Percentiles rank a stretch among this genome's conserved stretches.
These are phyloP conservation scores for Pythium pyrilobum DNA, from an alignment of 352 stramenopile species.

Conservation along the genomic window DNA sequence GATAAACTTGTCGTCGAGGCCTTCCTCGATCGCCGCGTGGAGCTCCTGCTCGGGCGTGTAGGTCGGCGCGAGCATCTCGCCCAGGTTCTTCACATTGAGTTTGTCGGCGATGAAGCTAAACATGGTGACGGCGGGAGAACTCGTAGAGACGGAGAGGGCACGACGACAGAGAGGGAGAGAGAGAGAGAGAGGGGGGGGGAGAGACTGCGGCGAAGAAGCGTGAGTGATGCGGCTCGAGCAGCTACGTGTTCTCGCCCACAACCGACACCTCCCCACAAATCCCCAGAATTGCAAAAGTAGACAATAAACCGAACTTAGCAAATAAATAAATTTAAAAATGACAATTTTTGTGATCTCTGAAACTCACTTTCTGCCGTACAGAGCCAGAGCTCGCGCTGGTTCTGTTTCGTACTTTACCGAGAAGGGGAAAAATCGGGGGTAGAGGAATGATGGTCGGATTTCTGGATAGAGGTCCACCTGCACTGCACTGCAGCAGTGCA, in stretches of 20 bases:
- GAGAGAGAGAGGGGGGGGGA: background rate
- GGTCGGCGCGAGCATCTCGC: constrained; percentile 82
- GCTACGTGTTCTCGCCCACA: constrained; percentile 14
- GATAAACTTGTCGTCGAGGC: constrained; percentile 65
- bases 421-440: background rate
- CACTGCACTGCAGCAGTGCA: background rate
- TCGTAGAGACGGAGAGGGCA: background rate
- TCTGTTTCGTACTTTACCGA: constrained; percentile 1
- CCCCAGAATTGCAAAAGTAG: constrained; percentile 9
- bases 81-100: constrained; percentile 87
- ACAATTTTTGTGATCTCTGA: background rate
- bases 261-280: constrained; percentile 7
- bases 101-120: constrained; percentile 88
- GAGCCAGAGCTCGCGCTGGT: background rate
- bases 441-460: background rate
- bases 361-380: too few relatives aligned
- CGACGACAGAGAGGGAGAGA: background rate
- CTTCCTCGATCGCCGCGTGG: constrained; percentile 71
- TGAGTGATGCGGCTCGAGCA: background rate
- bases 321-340: background rate
- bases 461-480: constrained; percentile 2
- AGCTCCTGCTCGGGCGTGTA: constrained; percentile 85
- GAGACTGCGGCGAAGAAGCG: background rate
- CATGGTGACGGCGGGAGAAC: constrained; percentile 30
- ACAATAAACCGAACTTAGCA: constrained; percentile 4